Base-by-base conservation (phyloP, 1,284 basidiomycete genomes). In the Afroboletus lepidellus region DNA sequence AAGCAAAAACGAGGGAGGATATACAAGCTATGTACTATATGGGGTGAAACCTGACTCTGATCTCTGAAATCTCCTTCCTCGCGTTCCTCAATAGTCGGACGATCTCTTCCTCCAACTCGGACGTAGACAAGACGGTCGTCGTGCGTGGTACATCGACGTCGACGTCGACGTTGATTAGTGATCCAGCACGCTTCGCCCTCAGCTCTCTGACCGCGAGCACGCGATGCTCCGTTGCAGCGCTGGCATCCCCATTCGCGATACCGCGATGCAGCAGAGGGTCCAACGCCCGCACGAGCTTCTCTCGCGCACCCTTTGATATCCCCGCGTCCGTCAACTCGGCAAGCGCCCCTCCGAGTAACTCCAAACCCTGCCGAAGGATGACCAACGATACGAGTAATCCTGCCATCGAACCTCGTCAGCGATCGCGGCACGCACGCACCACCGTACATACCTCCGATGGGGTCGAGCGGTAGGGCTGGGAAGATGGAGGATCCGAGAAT, bases 401-500 rank as follows among this genome's bases (percentile, higher is more conserved):
- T 90, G 58, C 57, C 3, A 49, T 41, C 47, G 48, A 38, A 42
- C 27, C 18, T 11, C 36, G 46, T 66, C n/a, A 48, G 51, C 45
- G 41, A 49, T 51, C 51, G 53, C n/a, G 39, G 36, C 23, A 33
- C 30, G 41, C 29, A 46, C n/a, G 15, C 33, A 43, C 36, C 43
- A 0, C 13, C 21, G 15, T n/a, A 62, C 65, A 51, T 60, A 86
- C 95, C 96, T 59, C 97, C 97, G 27, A 99, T 79, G 4, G 96
- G 95, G 69, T 99, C 96, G 27, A 98, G 77, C 25, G 93, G 92
- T 57, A 94, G 76, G n/a, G 90, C 80, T 13, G 94, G 90, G 63
- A 90, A 84, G 55, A 84, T 78, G 78, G 87, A 92, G 6, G 86
- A 90, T 9, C 94, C 95, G 27, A 94, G 70, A 63, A 98, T 98